These are phyloP conservation scores for Tricladium varicosporioides DNA, from an alignment of 2,329 filamentous ascomycete species.

Conservation along the genomic window DNA sequence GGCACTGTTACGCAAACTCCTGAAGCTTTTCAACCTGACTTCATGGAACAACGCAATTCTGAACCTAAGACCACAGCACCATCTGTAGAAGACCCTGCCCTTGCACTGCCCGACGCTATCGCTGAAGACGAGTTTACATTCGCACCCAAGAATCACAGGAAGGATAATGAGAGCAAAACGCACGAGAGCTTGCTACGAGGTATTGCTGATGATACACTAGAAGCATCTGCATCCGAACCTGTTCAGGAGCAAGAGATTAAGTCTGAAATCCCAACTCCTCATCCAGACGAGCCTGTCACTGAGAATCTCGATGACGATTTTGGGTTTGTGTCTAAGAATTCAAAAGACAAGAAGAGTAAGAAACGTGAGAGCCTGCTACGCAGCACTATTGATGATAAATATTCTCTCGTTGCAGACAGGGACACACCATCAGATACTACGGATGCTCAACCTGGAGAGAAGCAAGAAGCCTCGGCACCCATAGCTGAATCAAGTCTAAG, in stretches of 20 bases:
- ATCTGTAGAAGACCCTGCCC: background rate
- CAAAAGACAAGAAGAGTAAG: constrained; percentile 39
- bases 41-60: background rate
- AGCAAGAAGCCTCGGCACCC: background rate
- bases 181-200: constrained; percentile 28
- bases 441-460: background rate
- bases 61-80: background rate
- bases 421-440: background rate
- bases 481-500: background rate
- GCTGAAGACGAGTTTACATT: constrained; percentile 23
- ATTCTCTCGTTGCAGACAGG: too few species aligned
- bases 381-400: constrained; percentile 1
- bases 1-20: background rate
- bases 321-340: constrained; percentile 35
- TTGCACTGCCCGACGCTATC: background rate
- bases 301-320: constrained; percentile 16
- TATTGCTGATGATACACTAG: constrained; percentile 13
- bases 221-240: constrained; percentile 24
- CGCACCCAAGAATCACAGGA: constrained; percentile 27
- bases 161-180: constrained; percentile 32
- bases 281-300: background rate
- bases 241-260: constrained; percentile 19
- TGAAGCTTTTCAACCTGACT: background rate
- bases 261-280: background rate
- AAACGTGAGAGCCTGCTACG: constrained; percentile 6